A percentile compares a stretch with the other conserved stretches of the same genome.
These are phyloP conservation scores for Danielia reshetovae DNA, from an alignment of 805 yeast genomes.

Conservation along the genomic window DNA sequence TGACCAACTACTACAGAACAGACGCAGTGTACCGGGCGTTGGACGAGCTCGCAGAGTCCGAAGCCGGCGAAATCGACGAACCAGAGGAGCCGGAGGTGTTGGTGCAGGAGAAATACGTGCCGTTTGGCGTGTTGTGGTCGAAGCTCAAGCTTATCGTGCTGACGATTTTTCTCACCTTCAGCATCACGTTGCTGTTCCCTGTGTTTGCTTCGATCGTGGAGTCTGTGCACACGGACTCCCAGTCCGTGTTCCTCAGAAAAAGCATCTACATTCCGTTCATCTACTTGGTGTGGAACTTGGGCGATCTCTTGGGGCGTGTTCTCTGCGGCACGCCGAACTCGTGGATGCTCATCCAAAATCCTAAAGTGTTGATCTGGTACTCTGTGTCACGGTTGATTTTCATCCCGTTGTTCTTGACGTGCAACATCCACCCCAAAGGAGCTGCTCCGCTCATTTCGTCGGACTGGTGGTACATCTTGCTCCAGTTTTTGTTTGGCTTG, in stretches of 20 bases:
- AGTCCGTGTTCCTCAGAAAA: slow-evolving; percentile 40
- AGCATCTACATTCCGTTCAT: slow-evolving; percentile 65
- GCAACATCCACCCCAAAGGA: slow-evolving; percentile 48
- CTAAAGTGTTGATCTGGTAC: slow-evolving; percentile 46
- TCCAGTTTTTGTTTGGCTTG: slow-evolving; percentile 78
- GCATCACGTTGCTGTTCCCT: slow-evolving; percentile 77
- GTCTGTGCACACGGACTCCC: slow-evolving; percentile 37
- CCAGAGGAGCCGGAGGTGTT: slow-evolving; percentile 7
- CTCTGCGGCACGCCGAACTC: slow-evolving; percentile 46
- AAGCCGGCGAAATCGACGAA: slow-evolving; percentile 7
- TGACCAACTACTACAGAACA: slow-evolving; percentile 27
- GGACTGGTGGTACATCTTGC: slow-evolving; percentile 61
- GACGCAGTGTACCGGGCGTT: slow-evolving; percentile 21
- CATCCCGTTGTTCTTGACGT: slow-evolving; percentile 68
- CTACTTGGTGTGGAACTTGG: slow-evolving; percentile 82
- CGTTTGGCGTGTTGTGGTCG: slow-evolving; percentile 56
- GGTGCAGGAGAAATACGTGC: slow-evolving; percentile 42
- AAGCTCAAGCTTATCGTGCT: slow-evolving; percentile 61
- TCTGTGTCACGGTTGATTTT: slow-evolving; percentile 54
- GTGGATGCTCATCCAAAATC: slow-evolving; percentile 33
- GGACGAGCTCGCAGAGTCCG: slow-evolving; percentile 8
- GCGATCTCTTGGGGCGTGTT: slow-evolving; percentile 79
- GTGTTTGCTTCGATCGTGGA: slow-evolving; percentile 77
- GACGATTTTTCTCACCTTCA: slow-evolving; percentile 70
- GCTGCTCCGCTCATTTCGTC: slow-evolving; percentile 42